Evolutionary conservation across 306 rosid species (phyloP).

Genomic region (Coriaria nepalensis): DNA sequence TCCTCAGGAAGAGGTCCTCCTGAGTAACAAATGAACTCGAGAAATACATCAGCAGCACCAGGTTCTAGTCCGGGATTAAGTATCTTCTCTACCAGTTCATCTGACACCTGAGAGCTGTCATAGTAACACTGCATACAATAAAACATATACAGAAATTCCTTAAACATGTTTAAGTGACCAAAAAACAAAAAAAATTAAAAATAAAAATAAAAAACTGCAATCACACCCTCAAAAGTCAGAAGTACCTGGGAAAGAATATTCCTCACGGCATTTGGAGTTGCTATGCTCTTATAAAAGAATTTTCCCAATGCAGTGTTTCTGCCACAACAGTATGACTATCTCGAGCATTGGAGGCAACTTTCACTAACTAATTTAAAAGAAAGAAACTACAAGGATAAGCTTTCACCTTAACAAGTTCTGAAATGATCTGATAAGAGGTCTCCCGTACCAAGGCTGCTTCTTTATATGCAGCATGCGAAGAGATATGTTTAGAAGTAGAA

Average conservation of each 20-base stretch:
- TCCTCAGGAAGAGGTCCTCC: slow-evolving; percentile 97
- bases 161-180: too few species aligned
- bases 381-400: slow-evolving; percentile 11
- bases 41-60: slow-evolving; percentile 86
- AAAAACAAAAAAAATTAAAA: neutral
- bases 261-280: slow-evolving; percentile 71
- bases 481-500: slow-evolving; percentile 68
- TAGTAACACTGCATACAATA: slow-evolving; percentile 69
- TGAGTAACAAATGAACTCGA: slow-evolving; percentile 89
- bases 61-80: slow-evolving; percentile 90
- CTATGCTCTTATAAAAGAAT: slow-evolving; percentile 48
- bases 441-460: slow-evolving; percentile 95
- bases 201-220: neutral
- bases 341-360: slow-evolving; percentile 11
- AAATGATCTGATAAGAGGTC: slow-evolving; percentile 64
- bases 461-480: slow-evolving; percentile 85
- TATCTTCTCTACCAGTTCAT: slow-evolving; percentile 67
- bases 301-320: slow-evolving; percentile 74
- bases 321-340: slow-evolving; percentile 21
- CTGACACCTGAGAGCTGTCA: slow-evolving; percentile 76
- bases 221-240: neutral
- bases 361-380: slow-evolving; percentile 11
- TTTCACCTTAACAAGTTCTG: slow-evolving; percentile 80
- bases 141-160: slow-evolving; percentile 8
- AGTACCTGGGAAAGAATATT: slow-evolving; percentile 80